A percentile compares a stretch with the other conserved stretches of the same genome.
Conservation (phyloP, 352 stramenopile genomes). For the Pythium grandisporangium region DNA sequence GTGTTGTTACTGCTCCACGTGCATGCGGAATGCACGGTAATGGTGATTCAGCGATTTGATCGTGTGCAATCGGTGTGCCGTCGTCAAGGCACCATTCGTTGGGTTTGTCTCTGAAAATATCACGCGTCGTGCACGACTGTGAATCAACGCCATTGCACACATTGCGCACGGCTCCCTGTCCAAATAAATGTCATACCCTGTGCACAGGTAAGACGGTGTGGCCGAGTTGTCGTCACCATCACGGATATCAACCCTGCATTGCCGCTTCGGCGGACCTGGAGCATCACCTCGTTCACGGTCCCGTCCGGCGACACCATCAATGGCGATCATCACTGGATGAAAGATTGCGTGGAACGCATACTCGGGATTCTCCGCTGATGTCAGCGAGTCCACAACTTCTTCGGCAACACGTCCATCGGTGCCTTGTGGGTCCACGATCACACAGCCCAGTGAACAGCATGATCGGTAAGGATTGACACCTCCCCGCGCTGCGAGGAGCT, state of each 20-base stretch:
- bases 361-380: neutral
- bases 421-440: constrained; percentile 38
- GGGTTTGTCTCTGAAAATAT: constrained; percentile 57
- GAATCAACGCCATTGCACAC: constrained; percentile 87
- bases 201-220: constrained; percentile 79
- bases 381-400: constrained; percentile 19
- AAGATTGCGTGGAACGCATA: constrained; percentile 45
- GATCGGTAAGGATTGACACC: too few species aligned
- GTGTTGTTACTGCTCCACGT: too few species aligned
- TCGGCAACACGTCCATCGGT: constrained; percentile 8
- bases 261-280: constrained; percentile 18
- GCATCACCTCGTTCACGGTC: constrained; percentile 30
- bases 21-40: constrained; percentile 82
- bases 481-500: neutral
- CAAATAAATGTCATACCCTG: constrained; percentile 81
- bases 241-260: constrained; percentile 3
- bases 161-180: constrained; percentile 82
- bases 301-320: constrained; percentile 53
- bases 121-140: constrained; percentile 75
- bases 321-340: constrained; percentile 61
- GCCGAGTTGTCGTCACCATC: constrained; percentile 2
- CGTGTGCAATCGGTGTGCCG: constrained; percentile 57
- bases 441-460: constrained; percentile 38
- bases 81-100: constrained; percentile 52
- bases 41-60: constrained; percentile 86